Evolutionary conservation across 2,329 filamentous ascomycete genomes (phyloP), one percentile per base, ranked within the genome.

Genomic region (Colletotrichum siamense): DNA sequence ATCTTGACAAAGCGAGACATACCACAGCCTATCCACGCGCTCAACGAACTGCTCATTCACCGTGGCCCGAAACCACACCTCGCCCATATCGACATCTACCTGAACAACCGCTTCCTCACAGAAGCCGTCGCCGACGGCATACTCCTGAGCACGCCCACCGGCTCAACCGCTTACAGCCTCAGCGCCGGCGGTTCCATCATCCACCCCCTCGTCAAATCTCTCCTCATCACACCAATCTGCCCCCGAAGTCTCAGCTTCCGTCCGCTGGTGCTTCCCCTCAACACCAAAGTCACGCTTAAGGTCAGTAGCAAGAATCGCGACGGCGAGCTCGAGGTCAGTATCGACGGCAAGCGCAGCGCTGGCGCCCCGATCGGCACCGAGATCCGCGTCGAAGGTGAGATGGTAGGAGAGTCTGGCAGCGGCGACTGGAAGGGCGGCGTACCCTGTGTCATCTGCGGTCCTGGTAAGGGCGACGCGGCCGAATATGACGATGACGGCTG

Each of bases 21-120:
- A 3, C 84, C 86, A 0, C 86, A 87, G 0, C 87, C 87, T 0
- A 84, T 93, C 39, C 91, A 92, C 78, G 97, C 97, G 67, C 95
- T 99, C 87, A 99, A 99, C 83, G 97, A 99, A 85, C 93, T 99
- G 13, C 94, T 98, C 3, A 94, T 99, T 44, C 97, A 99, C 84
- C 93, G 97, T 26, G 97, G 97, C 55, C 93, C 94, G 39, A 94
- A 96, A 78, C 95, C 97, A 1, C 96, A 99, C 84, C 91, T 99
- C 8, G 95, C 96, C 49, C 94, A 98, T 79, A 95, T 99, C 79
- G 95, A 98, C 81, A 95, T 99, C 59, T 97, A 93, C 81, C 94
- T 99, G 76, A 96, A 96, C 80, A 94, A 95, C 39, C 93, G 95
- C 71, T 98, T 97, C 81, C 88, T 99, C 62, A 99, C 97, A 2